Percentiles rank a stretch among this genome's conserved stretches.
phyloP scores from a whole-genome alignment of 768 basidiomycete genomes.

The Calocera cornea region DNA sequence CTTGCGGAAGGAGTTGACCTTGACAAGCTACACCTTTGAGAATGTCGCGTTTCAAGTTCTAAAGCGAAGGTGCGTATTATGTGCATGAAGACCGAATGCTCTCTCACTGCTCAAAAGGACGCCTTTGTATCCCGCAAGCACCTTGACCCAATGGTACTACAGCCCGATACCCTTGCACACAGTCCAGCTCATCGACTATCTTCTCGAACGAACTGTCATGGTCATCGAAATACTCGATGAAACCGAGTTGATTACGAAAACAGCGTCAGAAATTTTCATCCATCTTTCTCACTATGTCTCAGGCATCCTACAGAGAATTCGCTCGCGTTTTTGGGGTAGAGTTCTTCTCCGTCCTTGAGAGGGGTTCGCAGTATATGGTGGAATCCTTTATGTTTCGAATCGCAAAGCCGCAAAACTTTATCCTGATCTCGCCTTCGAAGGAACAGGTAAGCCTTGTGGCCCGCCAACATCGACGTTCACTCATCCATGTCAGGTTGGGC shows the following conservation, averaged over 20 bases:
- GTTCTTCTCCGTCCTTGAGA: conserved; percentile 85
- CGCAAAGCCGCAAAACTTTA: conserved; percentile 86
- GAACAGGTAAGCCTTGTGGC: conserved; percentile 45
- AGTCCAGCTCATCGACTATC: conserved; percentile 45
- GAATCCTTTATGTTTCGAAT: conserved; percentile 98
- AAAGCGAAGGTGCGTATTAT: conserved; percentile 43
- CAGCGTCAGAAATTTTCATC: conserved; percentile 50
- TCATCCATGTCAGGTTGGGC: conserved; percentile 54
- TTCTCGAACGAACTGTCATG: conserved; percentile 47
- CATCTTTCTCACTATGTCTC: background rate
- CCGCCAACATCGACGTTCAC: background rate
- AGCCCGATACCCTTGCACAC: conserved; percentile 45
- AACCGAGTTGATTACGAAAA: conserved; percentile 74
- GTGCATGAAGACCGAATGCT: background rate
- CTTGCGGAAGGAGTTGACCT: conserved; percentile 67
- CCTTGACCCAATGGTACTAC: conserved; percentile 55
- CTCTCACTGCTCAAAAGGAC: conserved; percentile 34
- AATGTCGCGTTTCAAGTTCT: conserved; percentile 76
- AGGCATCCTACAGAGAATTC: conserved; percentile 54
- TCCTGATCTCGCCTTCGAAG: conserved; percentile 80
- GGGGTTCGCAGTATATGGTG: conserved; percentile 97
- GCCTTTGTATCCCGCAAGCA: conserved; percentile 53
- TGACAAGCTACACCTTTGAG: conserved; percentile 77
- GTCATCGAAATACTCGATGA: conserved; percentile 69
- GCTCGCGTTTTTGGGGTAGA: conserved; percentile 96